These are phyloP conservation scores for Pelargonium citronellum DNA, from an alignment of 441 rosid species.

Conservation along the genomic window DNA sequence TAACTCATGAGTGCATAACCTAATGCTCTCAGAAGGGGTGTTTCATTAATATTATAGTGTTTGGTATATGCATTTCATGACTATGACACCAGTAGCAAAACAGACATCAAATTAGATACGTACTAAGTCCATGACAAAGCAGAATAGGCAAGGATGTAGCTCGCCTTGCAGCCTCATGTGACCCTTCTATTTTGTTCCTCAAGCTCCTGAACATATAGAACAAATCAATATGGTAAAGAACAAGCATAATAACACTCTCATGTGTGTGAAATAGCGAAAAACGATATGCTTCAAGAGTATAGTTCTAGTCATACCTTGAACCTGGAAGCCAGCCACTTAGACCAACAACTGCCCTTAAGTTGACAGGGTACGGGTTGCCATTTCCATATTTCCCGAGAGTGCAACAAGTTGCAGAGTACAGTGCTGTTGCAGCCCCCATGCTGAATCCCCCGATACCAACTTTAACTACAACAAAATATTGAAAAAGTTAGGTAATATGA, in stretches of 20 bases:
- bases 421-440: slow-evolving; percentile 61
- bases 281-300: background rate
- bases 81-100: too few species aligned
- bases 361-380: slow-evolving; percentile 43
- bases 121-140: slow-evolving; percentile 55
- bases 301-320: slow-evolving; percentile 36
- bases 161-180: slow-evolving; percentile 54
- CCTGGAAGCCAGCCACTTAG: slow-evolving; percentile 74
- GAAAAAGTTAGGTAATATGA: background rate
- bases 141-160: slow-evolving; percentile 57
- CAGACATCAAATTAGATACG: slow-evolving; percentile 1
- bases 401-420: slow-evolving; percentile 55
- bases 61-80: too few species aligned
- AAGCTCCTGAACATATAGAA: slow-evolving; percentile 33
- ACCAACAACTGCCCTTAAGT: slow-evolving; percentile 58
- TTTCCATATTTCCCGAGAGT: slow-evolving; percentile 49
- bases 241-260: too few species aligned
- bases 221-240: background rate
- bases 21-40: too few species aligned
- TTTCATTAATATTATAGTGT: too few species aligned
- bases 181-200: slow-evolving; percentile 49
- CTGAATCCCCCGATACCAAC: slow-evolving; percentile 68
- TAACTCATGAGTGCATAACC: too few species aligned
- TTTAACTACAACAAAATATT: slow-evolving; percentile 34
- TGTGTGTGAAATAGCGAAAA: background rate